phyloP scores from a whole-genome alignment of 1,284 basidiomycete species.

The Fomitopsis pinicola region DNA sequence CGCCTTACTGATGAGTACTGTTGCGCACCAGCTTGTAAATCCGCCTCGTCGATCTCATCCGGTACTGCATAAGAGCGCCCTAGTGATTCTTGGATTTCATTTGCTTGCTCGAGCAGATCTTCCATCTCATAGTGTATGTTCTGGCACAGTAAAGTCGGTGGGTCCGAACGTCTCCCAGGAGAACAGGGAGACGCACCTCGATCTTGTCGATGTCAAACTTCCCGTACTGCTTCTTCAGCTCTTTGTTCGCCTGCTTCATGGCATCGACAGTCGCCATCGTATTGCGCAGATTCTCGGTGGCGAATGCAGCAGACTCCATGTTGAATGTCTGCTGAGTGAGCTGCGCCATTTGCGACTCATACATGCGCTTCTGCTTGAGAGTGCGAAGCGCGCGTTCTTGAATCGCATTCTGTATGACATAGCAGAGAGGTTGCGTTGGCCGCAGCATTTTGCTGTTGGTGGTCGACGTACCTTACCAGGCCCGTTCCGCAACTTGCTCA shows the following conservation, averaged over 20 bases:
- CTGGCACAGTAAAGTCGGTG: conserved; percentile 35
- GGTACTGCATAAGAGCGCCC: conserved; percentile 95
- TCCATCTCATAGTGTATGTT: conserved; percentile 98
- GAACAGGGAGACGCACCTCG: conserved; percentile 58
- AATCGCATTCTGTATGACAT: conserved; percentile 67
- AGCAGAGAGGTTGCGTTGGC: neutral
- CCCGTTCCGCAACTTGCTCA: conserved; percentile 90
- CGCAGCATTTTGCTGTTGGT: neutral
- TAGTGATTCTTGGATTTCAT: conserved; percentile 95
- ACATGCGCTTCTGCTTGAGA: conserved; percentile 95
- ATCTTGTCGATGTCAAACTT: conserved; percentile 99
- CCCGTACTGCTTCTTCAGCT: conserved; percentile 95
- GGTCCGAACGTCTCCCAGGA: neutral
- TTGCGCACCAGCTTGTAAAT: conserved; percentile 86
- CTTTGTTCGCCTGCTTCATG: conserved; percentile 97
- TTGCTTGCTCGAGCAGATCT: conserved; percentile 94
- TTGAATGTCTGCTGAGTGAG: conserved; percentile 97
- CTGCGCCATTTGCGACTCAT: conserved; percentile 90
- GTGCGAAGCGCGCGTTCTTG: conserved; percentile 94
- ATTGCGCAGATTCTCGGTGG: conserved; percentile 96
- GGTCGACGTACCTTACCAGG: conserved; percentile 80
- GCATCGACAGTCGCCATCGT: conserved; percentile 99
- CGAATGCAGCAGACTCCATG: conserved; percentile 96
- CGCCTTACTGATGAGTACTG: neutral
- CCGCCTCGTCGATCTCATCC: conserved; percentile 97